Percentiles rank a stretch among this genome's conserved stretches.
phyloP scores from a whole-genome alignment of 1,284 basidiomycete species.

The Dichomitus squalens region DNA sequence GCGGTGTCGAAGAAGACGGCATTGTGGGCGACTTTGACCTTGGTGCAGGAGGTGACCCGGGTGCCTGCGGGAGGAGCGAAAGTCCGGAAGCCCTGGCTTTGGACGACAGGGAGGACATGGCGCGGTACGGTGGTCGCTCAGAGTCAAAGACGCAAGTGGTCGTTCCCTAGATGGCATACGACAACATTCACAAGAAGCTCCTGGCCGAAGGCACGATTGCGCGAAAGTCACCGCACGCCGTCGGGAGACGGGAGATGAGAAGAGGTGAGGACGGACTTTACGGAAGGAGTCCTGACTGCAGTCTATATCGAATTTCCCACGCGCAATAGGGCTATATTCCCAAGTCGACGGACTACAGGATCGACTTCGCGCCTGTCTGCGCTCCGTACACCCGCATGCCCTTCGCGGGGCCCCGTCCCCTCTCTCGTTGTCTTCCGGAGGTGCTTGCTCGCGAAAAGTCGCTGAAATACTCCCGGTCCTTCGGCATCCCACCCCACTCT shows the following conservation, averaged over 20 bases:
- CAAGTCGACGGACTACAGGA: background rate
- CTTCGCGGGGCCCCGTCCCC: background rate
- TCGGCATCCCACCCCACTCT: background rate
- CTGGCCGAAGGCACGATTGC: background rate
- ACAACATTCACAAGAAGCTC: background rate
- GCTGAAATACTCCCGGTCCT: background rate
- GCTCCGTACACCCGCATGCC: background rate
- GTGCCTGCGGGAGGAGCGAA: conserved; percentile 1
- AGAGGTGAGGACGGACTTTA: background rate
- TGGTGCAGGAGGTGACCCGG: conserved; percentile 12
- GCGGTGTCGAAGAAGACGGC: conserved; percentile 9
- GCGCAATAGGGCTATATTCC: background rate
- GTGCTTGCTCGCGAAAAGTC: background rate
- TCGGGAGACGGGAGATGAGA: background rate
- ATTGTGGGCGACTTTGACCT: conserved; percentile 19
- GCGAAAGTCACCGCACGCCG: too few relatives aligned
- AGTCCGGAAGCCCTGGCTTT: conserved; percentile 9
- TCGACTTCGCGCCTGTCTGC: background rate
- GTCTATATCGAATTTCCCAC: conserved; percentile 11
- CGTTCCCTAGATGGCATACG: background rate
- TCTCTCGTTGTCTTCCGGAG: background rate
- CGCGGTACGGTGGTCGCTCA: background rate
- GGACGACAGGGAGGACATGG: conserved; percentile 17
- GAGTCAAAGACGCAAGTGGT: conserved; percentile 1
- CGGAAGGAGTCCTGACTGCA: background rate